phyloP scores from a whole-genome alignment of 2,329 filamentous ascomycete species.

The Paramyrothecium sp. region DNA sequence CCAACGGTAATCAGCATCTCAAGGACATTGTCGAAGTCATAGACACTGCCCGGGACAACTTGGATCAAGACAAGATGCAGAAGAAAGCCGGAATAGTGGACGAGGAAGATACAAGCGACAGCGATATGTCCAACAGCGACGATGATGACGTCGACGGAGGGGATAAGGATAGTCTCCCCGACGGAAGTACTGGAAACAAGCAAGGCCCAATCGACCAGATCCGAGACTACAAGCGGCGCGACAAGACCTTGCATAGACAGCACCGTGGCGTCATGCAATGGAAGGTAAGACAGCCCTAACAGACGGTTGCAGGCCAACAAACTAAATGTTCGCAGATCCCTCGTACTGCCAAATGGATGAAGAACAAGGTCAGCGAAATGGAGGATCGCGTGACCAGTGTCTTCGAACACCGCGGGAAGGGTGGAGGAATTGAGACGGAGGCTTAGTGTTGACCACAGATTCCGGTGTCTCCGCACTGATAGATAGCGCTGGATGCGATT shows the following conservation, averaged over 20 bases:
- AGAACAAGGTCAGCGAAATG: slow-evolving; percentile 54
- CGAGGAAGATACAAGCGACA: slow-evolving; percentile 26
- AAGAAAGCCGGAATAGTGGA: slow-evolving; percentile 33
- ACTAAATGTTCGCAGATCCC: slow-evolving; percentile 26
- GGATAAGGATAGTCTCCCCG: slow-evolving; percentile 25
- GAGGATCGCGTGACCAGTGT: slow-evolving; percentile 56
- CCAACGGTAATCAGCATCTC: slow-evolving; percentile 29
- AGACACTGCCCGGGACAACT: slow-evolving; percentile 34
- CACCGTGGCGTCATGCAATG: slow-evolving; percentile 75
- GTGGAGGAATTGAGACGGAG: slow-evolving; percentile 65
- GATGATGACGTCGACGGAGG: slow-evolving; percentile 26
- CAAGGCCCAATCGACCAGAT: slow-evolving; percentile 47
- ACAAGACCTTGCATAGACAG: slow-evolving; percentile 60
- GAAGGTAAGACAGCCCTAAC: slow-evolving; percentile 32
- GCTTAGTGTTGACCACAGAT: slow-evolving; percentile 40
- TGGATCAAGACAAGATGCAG: slow-evolving; percentile 27
- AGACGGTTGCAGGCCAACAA: background rate
- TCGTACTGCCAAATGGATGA: slow-evolving; percentile 48
- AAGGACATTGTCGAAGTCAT: slow-evolving; percentile 46
- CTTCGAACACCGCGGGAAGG: slow-evolving; percentile 59
- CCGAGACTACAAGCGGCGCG: slow-evolving; percentile 59
- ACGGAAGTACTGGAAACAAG: slow-evolving; percentile 36
- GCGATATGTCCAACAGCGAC: slow-evolving; percentile 26
- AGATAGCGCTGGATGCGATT: no score
- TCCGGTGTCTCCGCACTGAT: no score